Evolutionary conservation across 768 basidiomycete genomes (phyloP).

Genomic region (Rhodocollybia butyracea): DNA sequence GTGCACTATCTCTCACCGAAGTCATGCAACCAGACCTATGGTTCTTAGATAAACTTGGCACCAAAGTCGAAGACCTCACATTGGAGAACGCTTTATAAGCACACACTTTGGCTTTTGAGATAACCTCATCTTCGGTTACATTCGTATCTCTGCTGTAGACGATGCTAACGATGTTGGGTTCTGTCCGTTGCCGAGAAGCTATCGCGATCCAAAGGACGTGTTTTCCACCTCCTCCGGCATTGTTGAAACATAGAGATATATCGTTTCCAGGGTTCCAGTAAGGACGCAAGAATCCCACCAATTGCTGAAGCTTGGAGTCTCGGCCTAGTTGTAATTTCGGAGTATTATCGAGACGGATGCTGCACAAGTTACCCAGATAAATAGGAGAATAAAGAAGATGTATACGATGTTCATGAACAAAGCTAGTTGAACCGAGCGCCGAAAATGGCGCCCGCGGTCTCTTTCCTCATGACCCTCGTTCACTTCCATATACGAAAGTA

Average conservation of each 20-base stretch:
- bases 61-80: too few species aligned
- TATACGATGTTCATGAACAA: too few species aligned
- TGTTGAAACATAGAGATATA: conserved; percentile 48
- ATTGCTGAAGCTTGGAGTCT: background rate
- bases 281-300: conserved; percentile 91
- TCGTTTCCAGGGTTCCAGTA: conserved; percentile 58
- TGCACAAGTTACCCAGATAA: background rate
- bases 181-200: conserved; percentile 64
- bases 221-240: conserved; percentile 97
- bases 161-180: conserved; percentile 63
- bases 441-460: too few species aligned
- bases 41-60: too few species aligned
- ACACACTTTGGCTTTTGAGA: conserved; percentile 76
- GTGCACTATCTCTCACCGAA: too few species aligned
- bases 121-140: conserved; percentile 74
- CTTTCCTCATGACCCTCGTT: too few species aligned
- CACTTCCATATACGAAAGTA: too few species aligned
- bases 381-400: background rate
- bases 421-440: too few species aligned
- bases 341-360: background rate
- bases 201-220: conserved; percentile 94
- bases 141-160: conserved; percentile 90
- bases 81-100: background rate
- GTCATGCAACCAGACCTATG: too few species aligned
- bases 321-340: background rate